Evolutionary conservation across 2,329 filamentous ascomycete species (phyloP), one percentile per base, ranked within the genome.

Genomic region (Diaporthe sp.): DNA sequence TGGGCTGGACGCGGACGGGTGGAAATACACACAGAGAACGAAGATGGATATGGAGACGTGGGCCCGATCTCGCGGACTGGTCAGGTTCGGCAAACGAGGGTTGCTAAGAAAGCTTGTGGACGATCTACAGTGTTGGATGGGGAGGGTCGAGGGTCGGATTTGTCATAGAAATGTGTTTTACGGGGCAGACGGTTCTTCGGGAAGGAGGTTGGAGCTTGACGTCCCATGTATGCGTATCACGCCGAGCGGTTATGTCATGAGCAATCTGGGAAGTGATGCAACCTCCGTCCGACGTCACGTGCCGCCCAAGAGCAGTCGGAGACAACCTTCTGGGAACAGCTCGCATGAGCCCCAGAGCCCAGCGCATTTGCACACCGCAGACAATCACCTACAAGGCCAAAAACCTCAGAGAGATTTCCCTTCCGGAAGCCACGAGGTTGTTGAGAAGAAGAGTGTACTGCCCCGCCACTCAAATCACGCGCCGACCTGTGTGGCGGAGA

Each of bases 231-330:
- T 31, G 49, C 49, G 46, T 42, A 69, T 39, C 34, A 55, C 42
- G n/a, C 51, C 34, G 44, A 28, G 39, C 31, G 65, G 65, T 55
- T 69, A 69, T 69, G 65, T 69, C 65, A 69, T 69, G 65, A 39
- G 46, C 22, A 15, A 15, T 2, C 44, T 39, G 9, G 37, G 22
- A 49, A 34, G 28, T 37, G 34, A 68, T 68, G 65, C 46, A 28
- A 53, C 65, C 65, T 53, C 34, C 17, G 8, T 19, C 49, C 65
- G 49, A 34, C 65, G 49, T 69, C 65, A 69, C 65, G 65, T 69
- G 65, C 65, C 22, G 4, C 2, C 49, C 4, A 22, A 1, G 42
- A 13, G 7, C 13, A 46, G 9, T 15, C 9, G 2, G 12, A 39
- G 28, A 39, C 46, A 22, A 39, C 31, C 8, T 37, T 44, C 46